phyloP scores from a whole-genome alignment of 768 basidiomycete species.

The Tylopilus subfusipes region DNA sequence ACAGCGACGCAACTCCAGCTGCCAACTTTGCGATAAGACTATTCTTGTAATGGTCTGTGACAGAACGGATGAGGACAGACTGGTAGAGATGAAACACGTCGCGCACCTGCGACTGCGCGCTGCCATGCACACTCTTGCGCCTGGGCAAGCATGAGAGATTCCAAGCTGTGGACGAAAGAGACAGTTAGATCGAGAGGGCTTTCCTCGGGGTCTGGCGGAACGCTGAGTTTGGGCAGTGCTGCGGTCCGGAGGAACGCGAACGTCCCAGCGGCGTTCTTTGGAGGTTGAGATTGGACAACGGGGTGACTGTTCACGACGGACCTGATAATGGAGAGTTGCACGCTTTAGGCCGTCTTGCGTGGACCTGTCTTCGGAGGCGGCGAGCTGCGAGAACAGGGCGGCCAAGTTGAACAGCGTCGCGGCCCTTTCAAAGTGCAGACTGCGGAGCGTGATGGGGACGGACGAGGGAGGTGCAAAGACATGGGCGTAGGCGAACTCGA shows the following conservation, averaged over 20 bases:
- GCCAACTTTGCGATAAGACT: slow-evolving; percentile 81
- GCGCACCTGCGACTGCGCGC: slow-evolving; percentile 74
- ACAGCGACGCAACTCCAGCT: slow-evolving; percentile 67
- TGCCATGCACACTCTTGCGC: slow-evolving; percentile 99
- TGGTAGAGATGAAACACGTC: not conserved
- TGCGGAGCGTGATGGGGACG: slow-evolving; percentile 61
- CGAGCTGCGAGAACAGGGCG: slow-evolving; percentile 81
- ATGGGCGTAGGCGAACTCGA: slow-evolving; percentile 71
- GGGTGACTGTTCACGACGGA: slow-evolving; percentile 22
- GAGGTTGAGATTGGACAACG: slow-evolving; percentile 13
- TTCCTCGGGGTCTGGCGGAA: slow-evolving; percentile 49
- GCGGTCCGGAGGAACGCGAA: slow-evolving; percentile 57
- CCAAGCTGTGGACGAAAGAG: slow-evolving; percentile 57
- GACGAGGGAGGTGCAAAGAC: slow-evolving; percentile 53
- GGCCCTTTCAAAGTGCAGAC: slow-evolving; percentile 79
- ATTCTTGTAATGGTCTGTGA: slow-evolving; percentile 68
- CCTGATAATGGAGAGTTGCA: slow-evolving; percentile 70
- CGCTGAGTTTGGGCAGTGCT: slow-evolving; percentile 50
- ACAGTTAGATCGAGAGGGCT: slow-evolving; percentile 63
- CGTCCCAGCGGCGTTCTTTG: slow-evolving; percentile 67
- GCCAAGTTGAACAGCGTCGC: slow-evolving; percentile 82
- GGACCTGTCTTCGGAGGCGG: slow-evolving; percentile 64
- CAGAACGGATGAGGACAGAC: not conserved
- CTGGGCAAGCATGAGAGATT: slow-evolving; percentile 83
- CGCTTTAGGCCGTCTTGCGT: slow-evolving; percentile 80